Base-by-base conservation (phyloP, 2,329 filamentous ascomycete species). In the Diaporthe citri region DNA sequence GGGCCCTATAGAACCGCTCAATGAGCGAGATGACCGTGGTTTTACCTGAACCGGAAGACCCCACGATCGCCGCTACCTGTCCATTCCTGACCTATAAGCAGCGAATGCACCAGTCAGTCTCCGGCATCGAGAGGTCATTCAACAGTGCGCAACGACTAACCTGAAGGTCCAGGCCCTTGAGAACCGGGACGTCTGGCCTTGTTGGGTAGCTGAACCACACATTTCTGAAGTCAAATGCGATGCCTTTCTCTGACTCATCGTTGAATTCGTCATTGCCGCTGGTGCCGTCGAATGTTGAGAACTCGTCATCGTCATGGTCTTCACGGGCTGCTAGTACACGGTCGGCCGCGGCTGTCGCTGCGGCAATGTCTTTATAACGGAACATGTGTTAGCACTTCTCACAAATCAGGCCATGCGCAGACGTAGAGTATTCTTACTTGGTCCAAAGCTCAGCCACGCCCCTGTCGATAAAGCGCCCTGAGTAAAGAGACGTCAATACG, bases 401-500 rank as follows among this genome's bases (percentile, higher is more conserved):
- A n/a, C n/a, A n/a, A n/a, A n/a, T n/a, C n/a, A n/a, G n/a, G n/a
- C n/a, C n/a, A n/a, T n/a, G n/a, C n/a, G n/a, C n/a, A n/a, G n/a
- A n/a, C n/a, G n/a, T 5, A 1, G 62, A 25, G 12, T 4, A 6
- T 20, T 39, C 46, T 52, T 36, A 69, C 48, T 82, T 3, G 82
- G 82, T 17, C 79, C 81, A 25, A 80, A 80, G 36, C 82, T 82
- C 43, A 83, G 71, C 82, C 82, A 83, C 71, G 80, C 79, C 10
- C 82, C 81, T 1, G 81, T 81, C 6, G 81, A 81, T 60, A 82
- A 77, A 20, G 64, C 64, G 9, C 64, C 64, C 64, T 67, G 46
- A 9, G 64, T 4, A 34, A 52, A 22, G 0, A 15, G 12, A 22
- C 36, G 22, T 52, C 4, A 67, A 15, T 28, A 4, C 9, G 1